Evolutionary conservation across 2,329 filamentous ascomycete species (phyloP).

Genomic region (Colletotrichum navitas): DNA sequence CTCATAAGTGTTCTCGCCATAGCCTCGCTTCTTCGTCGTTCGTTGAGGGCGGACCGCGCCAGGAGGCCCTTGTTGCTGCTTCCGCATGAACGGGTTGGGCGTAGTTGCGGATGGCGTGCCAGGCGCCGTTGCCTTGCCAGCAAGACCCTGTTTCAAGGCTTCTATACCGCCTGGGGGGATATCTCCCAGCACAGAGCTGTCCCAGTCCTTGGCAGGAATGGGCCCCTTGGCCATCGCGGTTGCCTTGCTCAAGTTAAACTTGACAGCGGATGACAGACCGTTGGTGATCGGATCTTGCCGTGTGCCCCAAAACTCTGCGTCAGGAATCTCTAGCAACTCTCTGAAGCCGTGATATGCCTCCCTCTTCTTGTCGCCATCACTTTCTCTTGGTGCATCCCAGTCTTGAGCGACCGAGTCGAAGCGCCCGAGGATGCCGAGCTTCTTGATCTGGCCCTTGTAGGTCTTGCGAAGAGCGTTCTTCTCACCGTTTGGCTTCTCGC

Average conservation of each 20-base stretch:
- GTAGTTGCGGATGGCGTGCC: slow-evolving; percentile 62
- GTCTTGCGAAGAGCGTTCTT: slow-evolving; percentile 77
- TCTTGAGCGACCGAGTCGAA: slow-evolving; percentile 69
- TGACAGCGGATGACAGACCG: slow-evolving; percentile 62
- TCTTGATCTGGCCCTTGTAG: slow-evolving; percentile 77
- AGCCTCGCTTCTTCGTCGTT: slow-evolving; percentile 78
- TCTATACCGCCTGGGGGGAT: slow-evolving; percentile 58
- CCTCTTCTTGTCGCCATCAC: slow-evolving; percentile 59
- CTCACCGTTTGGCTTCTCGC: slow-evolving; percentile 73
- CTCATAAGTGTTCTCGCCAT: slow-evolving; percentile 80
- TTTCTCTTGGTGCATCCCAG: slow-evolving; percentile 58
- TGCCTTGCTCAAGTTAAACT: slow-evolving; percentile 62
- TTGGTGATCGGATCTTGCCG: slow-evolving; percentile 65
- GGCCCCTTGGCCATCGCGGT: slow-evolving; percentile 69
- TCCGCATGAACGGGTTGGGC: slow-evolving; percentile 42
- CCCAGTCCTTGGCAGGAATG: slow-evolving; percentile 68
- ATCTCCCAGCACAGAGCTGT: slow-evolving; percentile 70
- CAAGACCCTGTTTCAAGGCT: slow-evolving; percentile 55
- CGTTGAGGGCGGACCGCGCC: slow-evolving; percentile 68
- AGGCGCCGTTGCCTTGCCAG: slow-evolving; percentile 63
- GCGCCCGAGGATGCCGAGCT: slow-evolving; percentile 70
- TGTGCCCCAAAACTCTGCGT: slow-evolving; percentile 47
- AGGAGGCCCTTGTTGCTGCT: slow-evolving; percentile 37
- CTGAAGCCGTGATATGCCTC: slow-evolving; percentile 66
- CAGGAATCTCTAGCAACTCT: slow-evolving; percentile 63